These are phyloP conservation scores for Aspergillus ellipticus DNA, from an alignment of 495 filamentous ascomycete genomes.

Conservation along the genomic window DNA sequence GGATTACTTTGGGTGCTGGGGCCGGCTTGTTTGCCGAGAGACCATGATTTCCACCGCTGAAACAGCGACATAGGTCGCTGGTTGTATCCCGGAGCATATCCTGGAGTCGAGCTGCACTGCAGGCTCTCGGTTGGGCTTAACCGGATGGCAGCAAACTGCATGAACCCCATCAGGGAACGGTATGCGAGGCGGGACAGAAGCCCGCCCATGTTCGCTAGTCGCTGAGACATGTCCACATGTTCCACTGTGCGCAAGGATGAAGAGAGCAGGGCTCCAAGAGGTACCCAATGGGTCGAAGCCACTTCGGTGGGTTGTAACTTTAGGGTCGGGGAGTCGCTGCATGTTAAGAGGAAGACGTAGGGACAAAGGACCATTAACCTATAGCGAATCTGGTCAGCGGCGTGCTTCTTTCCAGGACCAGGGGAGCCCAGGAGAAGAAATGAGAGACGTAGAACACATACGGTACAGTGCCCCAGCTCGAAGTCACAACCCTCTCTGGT, in stretches of 20 bases:
- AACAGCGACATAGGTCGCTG: slow-evolving; percentile 15
- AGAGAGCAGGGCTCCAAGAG: slow-evolving; percentile 60
- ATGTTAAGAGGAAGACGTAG: slow-evolving; percentile 65
- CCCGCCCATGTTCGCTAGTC: slow-evolving; percentile 52
- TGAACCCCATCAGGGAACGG: slow-evolving; percentile 57
- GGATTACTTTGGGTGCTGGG: slow-evolving; percentile 36
- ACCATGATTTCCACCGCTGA: slow-evolving; percentile 29
- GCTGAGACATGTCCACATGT: slow-evolving; percentile 63
- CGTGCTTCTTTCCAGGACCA: background rate
- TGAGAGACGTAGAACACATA: slow-evolving; percentile 30
- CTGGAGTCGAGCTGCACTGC: slow-evolving; percentile 48
- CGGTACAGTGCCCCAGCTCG: slow-evolving; percentile 67
- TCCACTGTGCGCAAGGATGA: slow-evolving; percentile 59
- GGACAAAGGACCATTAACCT: slow-evolving; percentile 78
- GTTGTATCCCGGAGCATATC: slow-evolving; percentile 37
- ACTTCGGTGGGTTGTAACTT: slow-evolving; percentile 70
- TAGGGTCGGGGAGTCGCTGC: slow-evolving; percentile 54
- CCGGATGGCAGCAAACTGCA: slow-evolving; percentile 68
- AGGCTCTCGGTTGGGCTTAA: slow-evolving; percentile 60
- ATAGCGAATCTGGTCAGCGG: slow-evolving; percentile 14
- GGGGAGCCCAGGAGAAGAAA: background rate
- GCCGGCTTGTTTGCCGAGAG: slow-evolving; percentile 29
- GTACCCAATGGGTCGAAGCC: slow-evolving; percentile 73
- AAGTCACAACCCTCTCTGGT: slow-evolving; percentile 68
- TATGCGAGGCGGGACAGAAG: slow-evolving; percentile 48